Base-by-base conservation (phyloP, 805 yeast species). In the Wickerhamomyces xylosicus region DNA sequence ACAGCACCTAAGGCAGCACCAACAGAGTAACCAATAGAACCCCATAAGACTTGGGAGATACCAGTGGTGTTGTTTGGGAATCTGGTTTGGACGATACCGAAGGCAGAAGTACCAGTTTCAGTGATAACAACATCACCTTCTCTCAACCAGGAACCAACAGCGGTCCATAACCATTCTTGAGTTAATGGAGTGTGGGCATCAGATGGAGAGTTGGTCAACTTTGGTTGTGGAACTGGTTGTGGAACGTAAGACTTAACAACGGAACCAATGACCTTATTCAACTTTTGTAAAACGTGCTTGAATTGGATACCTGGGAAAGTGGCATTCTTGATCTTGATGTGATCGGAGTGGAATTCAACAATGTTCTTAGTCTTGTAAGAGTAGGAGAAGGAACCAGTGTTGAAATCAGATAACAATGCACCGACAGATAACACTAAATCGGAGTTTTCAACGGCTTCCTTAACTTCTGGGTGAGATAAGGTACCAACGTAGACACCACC, bases 401-500 rank as follows among this genome's bases (percentile, higher is more conserved):
- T n/a, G n/a, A n/a, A n/a, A n/a, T n/a, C n/a, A n/a, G n/a, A n/a
- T n/a, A n/a, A 66, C 56, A 84, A 65, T 38, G 85, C 87, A 59
- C 94, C 94, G 49, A 83, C 71, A 22, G 87, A 78, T 43, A 84
- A 59, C 41, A 84, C 68, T 58, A 83, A 68, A 63, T 84, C 94
- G 31, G 87, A 69, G 31, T 69, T 55, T 60, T 81, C 87, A 40
- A 80, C 86, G 22, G 77, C 71, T 43, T 71, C 74, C 56, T 76
- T n/a, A n/a, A n/a, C n/a, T n/a, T n/a, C n/a, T n/a, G n/a, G n/a
- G n/a, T n/a, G n/a, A n/a, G n/a, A n/a, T 75, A 84, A 64, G 14
- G 80, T 68, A 50, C 94, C 94, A 41, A 83, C 82, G 58, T 84
- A 84, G 41, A 79, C 84, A 61, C 94, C 94, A 47, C 84, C 85